Conservation (phyloP, 148 eudicot genomes). For the Rhododendron simsii region DNA sequence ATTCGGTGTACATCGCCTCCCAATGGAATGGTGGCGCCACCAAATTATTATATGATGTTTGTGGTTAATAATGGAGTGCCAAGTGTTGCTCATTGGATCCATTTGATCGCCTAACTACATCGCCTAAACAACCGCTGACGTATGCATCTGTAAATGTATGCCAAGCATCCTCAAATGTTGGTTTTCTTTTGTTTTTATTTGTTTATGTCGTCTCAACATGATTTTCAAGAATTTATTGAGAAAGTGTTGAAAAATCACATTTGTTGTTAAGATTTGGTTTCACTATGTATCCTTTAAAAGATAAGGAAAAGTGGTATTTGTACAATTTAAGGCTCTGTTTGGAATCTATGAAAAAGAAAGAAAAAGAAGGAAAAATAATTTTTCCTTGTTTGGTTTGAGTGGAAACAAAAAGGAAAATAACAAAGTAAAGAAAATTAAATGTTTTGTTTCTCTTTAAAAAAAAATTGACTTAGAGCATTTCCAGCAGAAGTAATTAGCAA, state of each 20-base stretch:
- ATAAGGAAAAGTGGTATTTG: neutral
- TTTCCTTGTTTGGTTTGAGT: too few relatives aligned
- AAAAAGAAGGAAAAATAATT: too few relatives aligned
- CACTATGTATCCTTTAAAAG: neutral
- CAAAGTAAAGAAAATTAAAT: too few relatives aligned
- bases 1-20: slow-evolving; percentile 62
- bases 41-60: slow-evolving; percentile 85
- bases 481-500: too few relatives aligned
- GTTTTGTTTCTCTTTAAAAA: too few relatives aligned
- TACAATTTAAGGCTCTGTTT: too few relatives aligned
- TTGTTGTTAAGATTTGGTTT: neutral
- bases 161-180: neutral
- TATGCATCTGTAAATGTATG: neutral
- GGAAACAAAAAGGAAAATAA: too few relatives aligned
- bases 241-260: neutral
- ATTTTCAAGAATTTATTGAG: neutral
- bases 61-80: slow-evolving; percentile 80
- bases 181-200: neutral
- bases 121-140: neutral
- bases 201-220: neutral
- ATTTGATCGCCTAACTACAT: slow-evolving; percentile 15
- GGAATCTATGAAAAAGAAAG: too few relatives aligned
- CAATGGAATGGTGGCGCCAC: slow-evolving; percentile 66
- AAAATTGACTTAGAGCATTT: too few relatives aligned
- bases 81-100: slow-evolving; percentile 79